These are phyloP conservation scores for Agrocybe praecox DNA, from an alignment of 768 basidiomycete genomes.

Conservation along the genomic window DNA sequence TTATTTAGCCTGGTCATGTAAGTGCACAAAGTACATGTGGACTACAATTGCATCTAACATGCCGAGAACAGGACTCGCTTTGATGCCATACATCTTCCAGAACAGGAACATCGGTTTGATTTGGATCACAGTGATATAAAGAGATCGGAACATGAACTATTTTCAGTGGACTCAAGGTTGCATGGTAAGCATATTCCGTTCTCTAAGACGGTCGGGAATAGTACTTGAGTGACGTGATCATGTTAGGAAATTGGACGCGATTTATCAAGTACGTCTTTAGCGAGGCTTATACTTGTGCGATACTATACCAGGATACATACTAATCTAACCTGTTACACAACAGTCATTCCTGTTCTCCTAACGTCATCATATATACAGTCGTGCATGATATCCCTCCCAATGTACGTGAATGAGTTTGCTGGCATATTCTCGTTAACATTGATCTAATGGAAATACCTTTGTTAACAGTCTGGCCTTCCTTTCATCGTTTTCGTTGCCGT, in stretches of 20 bases:
- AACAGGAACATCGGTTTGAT: slow-evolving; percentile 59
- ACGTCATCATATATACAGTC: slow-evolving; percentile 56
- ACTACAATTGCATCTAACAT: too few relatives aligned
- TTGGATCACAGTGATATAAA: slow-evolving; percentile 57
- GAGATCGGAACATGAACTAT: slow-evolving; percentile 26
- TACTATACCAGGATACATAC: not conserved
- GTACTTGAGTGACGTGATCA: not conserved
- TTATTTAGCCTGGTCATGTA: slow-evolving; percentile 46
- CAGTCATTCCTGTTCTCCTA: slow-evolving; percentile 73
- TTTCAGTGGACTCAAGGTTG: slow-evolving; percentile 56
- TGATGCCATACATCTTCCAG: slow-evolving; percentile 37
- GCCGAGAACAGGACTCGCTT: slow-evolving; percentile 48
- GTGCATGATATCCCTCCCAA: slow-evolving; percentile 63
- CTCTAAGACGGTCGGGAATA: not conserved
- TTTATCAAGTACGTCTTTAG: slow-evolving; percentile 62
- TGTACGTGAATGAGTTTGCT: slow-evolving; percentile 33
- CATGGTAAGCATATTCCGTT: slow-evolving; percentile 41
- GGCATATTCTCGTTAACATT: not conserved
- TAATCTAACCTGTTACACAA: not conserved
- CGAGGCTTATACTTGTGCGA: too few relatives aligned
- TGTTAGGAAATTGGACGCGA: slow-evolving; percentile 73
- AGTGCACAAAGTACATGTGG: slow-evolving; percentile 21
- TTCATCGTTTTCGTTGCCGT: slow-evolving; percentile 63
- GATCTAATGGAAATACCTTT: not conserved
- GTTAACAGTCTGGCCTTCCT: slow-evolving; percentile 53